Percentiles rank a stretch among this genome's conserved stretches.
These are phyloP conservation scores for bread wheat (Triticum aestivum) DNA, from an alignment of 176 grass and related monocot genomes.

Conservation along the genomic window IWGSC_CS_RefSeq_v2.1 NC_057794.1:581213705-581214204, in stretches of 20 bases:
- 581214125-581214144: neutral
- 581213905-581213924: neutral
- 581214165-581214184: neutral
- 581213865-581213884: neutral
- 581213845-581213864: neutral
- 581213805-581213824: neutral
- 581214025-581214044: neutral
- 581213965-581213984: neutral
- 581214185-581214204: neutral
- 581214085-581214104: neutral
- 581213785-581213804: neutral
- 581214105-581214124: neutral
- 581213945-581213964: neutral
- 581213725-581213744: neutral
- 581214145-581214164: neutral
- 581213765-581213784: neutral
- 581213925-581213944: neutral
- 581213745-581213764: neutral
- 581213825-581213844: neutral
- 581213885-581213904: neutral
- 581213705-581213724: neutral
- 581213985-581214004: neutral
- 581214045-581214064: neutral
- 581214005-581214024: neutral
- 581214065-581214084: neutral